phyloP scores from a whole-genome alignment of 306 rosid species.

The Pterocarpus macrocarpus region DNA sequence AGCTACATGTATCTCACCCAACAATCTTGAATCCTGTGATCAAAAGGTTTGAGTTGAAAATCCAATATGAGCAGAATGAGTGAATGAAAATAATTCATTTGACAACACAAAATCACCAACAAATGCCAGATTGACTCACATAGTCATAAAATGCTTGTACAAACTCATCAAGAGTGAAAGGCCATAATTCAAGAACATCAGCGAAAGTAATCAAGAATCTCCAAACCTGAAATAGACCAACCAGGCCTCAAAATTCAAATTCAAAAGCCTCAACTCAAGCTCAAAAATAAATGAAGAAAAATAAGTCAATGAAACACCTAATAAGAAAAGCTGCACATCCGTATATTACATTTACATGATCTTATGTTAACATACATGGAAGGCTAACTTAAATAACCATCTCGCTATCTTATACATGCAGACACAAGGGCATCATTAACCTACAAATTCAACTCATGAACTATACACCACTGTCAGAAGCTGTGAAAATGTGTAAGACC shows the following conservation, averaged over 20 bases:
- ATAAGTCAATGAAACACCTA: not conserved
- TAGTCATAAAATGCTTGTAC: constrained; percentile 95
- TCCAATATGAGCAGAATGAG: constrained; percentile 16
- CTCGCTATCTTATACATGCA: constrained; percentile 18
- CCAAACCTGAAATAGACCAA: constrained; percentile 82
- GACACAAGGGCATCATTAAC: constrained; percentile 10
- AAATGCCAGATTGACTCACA: constrained; percentile 64
- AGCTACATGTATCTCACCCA: constrained; percentile 93
- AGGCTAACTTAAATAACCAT: constrained; percentile 27
- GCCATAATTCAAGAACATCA: constrained; percentile 95
- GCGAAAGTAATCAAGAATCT: constrained; percentile 93
- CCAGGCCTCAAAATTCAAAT: constrained; percentile 37
- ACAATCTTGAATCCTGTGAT: constrained; percentile 94
- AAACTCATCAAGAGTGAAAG: constrained; percentile 96
- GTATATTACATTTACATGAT: constrained; percentile 30
- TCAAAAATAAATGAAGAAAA: not conserved
- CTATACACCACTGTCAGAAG: constrained; percentile 20
- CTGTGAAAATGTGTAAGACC: not conserved
- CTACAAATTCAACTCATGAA: constrained; percentile 23
- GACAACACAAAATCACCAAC: constrained; percentile 40
- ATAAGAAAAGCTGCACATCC: constrained; percentile 9
- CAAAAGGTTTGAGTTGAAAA: constrained; percentile 42
- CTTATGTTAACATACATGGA: constrained; percentile 10
- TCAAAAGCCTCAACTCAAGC: constrained; percentile 36
- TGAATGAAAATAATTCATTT: constrained; percentile 18